Conservation (phyloP, 371 early-diverging fungal species). For the Actinomucor elegans region DNA sequence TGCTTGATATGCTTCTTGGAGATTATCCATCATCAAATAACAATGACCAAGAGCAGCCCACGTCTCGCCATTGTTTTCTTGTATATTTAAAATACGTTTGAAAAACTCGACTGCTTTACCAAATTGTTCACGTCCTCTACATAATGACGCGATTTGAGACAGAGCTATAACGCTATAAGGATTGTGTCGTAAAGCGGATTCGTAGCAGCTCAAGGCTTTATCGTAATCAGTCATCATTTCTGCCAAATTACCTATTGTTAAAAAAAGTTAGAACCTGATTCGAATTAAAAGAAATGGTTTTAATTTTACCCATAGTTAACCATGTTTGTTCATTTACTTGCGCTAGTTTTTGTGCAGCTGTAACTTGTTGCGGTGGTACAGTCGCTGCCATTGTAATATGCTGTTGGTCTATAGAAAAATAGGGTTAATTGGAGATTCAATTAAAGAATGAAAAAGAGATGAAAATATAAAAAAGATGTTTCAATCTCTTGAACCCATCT, state of each 20-base stretch:
- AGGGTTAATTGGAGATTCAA: no score
- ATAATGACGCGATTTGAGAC: conserved; percentile 69
- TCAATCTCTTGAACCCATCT: no score
- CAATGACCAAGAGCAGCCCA: conserved; percentile 95
- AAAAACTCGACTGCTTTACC: conserved; percentile 35
- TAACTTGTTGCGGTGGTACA: conserved; percentile 33
- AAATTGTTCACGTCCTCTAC: conserved; percentile 66
- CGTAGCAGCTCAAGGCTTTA: conserved; percentile 80
- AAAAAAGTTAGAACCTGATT: no score
- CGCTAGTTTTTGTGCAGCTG: conserved; percentile 60
- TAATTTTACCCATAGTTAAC: conserved; percentile 74
- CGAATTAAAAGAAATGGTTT: no score
- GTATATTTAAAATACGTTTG: conserved; percentile 74
- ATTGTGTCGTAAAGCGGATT: conserved; percentile 85
- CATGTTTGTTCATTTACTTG: conserved; percentile 71
- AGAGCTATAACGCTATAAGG: conserved; percentile 82
- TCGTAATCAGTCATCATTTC: conserved; percentile 78
- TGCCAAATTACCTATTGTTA: conserved; percentile 66
- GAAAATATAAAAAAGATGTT: no score
- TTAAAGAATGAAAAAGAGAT: no score
- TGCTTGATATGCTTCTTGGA: conserved; percentile 82
- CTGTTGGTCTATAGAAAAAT: neutral
- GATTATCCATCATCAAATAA: conserved; percentile 90
- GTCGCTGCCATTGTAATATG: conserved; percentile 21
- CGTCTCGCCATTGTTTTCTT: conserved; percentile 81